phyloP scores from a whole-genome alignment of 2,329 filamentous ascomycete genomes.

The Colletotrichum incanum region DNA sequence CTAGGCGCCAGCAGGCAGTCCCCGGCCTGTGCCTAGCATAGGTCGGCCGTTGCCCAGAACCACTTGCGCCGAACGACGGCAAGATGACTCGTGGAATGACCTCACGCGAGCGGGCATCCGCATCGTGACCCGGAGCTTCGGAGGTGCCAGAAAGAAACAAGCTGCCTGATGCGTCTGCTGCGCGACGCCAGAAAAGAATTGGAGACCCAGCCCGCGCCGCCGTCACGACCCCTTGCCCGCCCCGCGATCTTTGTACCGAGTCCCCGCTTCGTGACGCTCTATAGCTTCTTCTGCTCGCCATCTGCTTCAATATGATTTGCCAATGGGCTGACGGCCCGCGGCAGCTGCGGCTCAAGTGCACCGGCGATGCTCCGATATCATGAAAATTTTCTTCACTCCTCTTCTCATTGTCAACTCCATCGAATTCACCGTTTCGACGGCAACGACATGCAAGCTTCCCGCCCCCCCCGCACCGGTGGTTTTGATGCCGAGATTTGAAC shows the following conservation, averaged over 20 bases:
- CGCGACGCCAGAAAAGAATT: slow-evolving; percentile 27
- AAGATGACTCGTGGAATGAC: slow-evolving; percentile 37
- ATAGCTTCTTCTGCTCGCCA: slow-evolving; percentile 30
- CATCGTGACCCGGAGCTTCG: slow-evolving; percentile 31
- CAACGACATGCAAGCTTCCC: slow-evolving; percentile 30
- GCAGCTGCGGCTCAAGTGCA: slow-evolving; percentile 39
- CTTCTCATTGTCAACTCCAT: not conserved
- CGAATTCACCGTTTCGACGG: slow-evolving; percentile 30
- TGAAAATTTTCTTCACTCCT: slow-evolving; percentile 29
- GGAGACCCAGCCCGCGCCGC: slow-evolving; percentile 19
- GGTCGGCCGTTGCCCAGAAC: slow-evolving; percentile 24
- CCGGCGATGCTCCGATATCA: slow-evolving; percentile 31
- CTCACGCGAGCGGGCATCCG: slow-evolving; percentile 33
- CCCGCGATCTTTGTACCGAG: slow-evolving; percentile 38
- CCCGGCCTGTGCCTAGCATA: slow-evolving; percentile 10
- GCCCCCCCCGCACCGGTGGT: slow-evolving; percentile 16
- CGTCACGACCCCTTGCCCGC: slow-evolving; percentile 38
- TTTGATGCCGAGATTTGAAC: slow-evolving; percentile 1
- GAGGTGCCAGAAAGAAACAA: slow-evolving; percentile 31
- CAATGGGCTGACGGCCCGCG: slow-evolving; percentile 35
- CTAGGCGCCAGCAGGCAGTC: slow-evolving; percentile 30
- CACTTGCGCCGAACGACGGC: slow-evolving; percentile 7
- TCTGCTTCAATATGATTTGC: slow-evolving; percentile 35
- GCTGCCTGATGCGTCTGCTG: slow-evolving; percentile 6
- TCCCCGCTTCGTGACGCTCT: slow-evolving; percentile 33